These are phyloP conservation scores for Solanum commersonii DNA, from an alignment of 257 asterid genomes.

Conservation along the genomic window DNA sequence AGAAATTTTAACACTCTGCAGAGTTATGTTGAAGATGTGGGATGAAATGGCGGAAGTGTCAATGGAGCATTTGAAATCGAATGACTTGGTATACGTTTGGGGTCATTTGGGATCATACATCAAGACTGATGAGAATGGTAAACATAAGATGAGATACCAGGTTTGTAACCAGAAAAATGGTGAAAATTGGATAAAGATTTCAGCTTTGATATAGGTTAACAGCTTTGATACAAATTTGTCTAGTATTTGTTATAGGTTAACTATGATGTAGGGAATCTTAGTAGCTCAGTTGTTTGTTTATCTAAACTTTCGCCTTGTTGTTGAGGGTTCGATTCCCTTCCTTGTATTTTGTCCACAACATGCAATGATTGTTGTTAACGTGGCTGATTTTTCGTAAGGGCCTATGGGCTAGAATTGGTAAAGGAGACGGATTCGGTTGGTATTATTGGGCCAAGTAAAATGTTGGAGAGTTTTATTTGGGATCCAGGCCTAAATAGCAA, in stretches of 20 bases:
- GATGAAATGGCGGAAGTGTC: slow-evolving; percentile 42
- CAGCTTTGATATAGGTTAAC: not conserved
- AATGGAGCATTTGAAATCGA: slow-evolving; percentile 41
- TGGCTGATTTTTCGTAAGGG: not conserved
- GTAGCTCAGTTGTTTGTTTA: not conserved
- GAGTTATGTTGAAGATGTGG: slow-evolving; percentile 56
- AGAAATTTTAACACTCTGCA: not conserved
- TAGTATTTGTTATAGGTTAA: not conserved
- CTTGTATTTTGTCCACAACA: not conserved
- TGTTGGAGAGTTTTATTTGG: not conserved
- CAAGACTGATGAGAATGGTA: slow-evolving; percentile 21
- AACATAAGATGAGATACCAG: slow-evolving; percentile 8
- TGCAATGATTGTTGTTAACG: not conserved
- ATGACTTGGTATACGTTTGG: slow-evolving; percentile 52
- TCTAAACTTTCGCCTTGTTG: not conserved
- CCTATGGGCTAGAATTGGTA: not conserved
- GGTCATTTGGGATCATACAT: slow-evolving; percentile 43
- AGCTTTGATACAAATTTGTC: not conserved
- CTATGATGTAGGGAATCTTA: not conserved
- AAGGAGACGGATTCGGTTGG: not conserved
- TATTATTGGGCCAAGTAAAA: not conserved
- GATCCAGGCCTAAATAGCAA: not conserved
- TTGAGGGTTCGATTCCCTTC: not conserved
- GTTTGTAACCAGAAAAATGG: slow-evolving; percentile 16
- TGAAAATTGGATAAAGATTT: not conserved